These are phyloP conservation scores for Bacidia rubella DNA, from an alignment of 495 filamentous ascomycete genomes.

Conservation along the genomic window DNA sequence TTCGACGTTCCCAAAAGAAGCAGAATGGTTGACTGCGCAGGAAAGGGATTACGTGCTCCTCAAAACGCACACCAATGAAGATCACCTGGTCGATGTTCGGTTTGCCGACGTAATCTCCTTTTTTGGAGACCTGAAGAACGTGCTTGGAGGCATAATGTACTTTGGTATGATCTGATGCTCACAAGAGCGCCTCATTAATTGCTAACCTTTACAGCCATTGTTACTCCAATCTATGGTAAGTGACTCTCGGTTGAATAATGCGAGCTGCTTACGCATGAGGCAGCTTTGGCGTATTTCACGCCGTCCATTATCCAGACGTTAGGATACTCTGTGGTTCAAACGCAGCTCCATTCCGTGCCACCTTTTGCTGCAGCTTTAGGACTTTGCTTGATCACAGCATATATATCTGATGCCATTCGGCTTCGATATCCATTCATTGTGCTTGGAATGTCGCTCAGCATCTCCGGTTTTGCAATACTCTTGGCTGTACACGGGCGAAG, in stretches of 20 bases:
- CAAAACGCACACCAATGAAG: conserved; percentile 9
- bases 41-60: conserved; percentile 15
- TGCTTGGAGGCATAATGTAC: conserved; percentile 20
- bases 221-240: no score
- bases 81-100: conserved; percentile 1
- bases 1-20: conserved; percentile 24
- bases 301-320: no score
- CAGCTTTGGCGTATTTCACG: no score
- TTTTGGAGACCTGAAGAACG: conserved; percentile 16
- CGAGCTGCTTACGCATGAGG: no score
- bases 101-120: conserved; percentile 5
- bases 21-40: conserved; percentile 19
- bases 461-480: conserved; percentile 49
- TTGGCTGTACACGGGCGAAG: conserved; percentile 40
- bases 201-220: conserved; percentile 41
- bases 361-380: no score
- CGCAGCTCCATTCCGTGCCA: no score
- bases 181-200: conserved; percentile 39
- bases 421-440: conserved; percentile 45
- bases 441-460: conserved; percentile 31
- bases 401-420: conserved; percentile 37
- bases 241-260: no score
- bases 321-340: no score
- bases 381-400: no score
- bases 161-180: conserved; percentile 13